These are phyloP conservation scores for Kwoniella sp. DNA, from an alignment of 768 basidiomycete species.

Conservation along the genomic window DNA sequence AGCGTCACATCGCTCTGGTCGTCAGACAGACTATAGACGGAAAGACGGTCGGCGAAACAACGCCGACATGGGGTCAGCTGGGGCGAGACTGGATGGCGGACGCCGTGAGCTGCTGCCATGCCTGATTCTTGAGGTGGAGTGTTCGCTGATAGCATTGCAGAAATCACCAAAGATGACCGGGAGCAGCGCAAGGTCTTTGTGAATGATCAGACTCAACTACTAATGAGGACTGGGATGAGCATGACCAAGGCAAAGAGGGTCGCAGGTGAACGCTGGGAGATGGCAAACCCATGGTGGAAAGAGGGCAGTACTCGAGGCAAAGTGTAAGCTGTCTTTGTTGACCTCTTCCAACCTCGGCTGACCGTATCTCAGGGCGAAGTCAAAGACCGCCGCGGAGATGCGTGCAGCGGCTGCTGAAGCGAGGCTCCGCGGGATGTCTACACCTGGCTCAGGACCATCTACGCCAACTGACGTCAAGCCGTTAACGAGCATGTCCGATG, in stretches of 20 bases:
- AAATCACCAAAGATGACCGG: slow-evolving; percentile 39
- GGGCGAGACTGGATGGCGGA: slow-evolving; percentile 30
- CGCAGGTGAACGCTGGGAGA: slow-evolving; percentile 30
- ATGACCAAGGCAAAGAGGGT: slow-evolving; percentile 29
- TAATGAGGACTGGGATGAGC: slow-evolving; percentile 23
- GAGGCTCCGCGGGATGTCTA: slow-evolving; percentile 18
- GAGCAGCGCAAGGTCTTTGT: slow-evolving; percentile 26
- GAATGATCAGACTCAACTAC: slow-evolving; percentile 13
- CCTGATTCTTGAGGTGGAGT: neutral
- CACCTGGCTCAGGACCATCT: slow-evolving; percentile 1
- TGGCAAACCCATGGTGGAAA: slow-evolving; percentile 40
- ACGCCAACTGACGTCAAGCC: slow-evolving; percentile 4
- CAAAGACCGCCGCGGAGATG: slow-evolving; percentile 35
- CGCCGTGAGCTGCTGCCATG: slow-evolving; percentile 38
- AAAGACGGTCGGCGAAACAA: slow-evolving; percentile 41
- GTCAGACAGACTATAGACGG: slow-evolving; percentile 44
- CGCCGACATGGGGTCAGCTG: slow-evolving; percentile 34
- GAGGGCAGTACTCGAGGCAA: slow-evolving; percentile 38
- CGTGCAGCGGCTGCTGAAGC: slow-evolving; percentile 39
- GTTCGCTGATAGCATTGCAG: too few species aligned
- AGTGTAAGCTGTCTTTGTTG: slow-evolving; percentile 19
- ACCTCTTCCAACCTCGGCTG: too few species aligned
- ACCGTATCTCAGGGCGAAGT: neutral
- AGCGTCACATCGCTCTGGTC: slow-evolving; percentile 39
- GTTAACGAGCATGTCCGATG: neutral